Evolutionary conservation across 2,329 filamentous ascomycete species (phyloP).

Genomic region (Neodidymelliopsis sp.): DNA sequence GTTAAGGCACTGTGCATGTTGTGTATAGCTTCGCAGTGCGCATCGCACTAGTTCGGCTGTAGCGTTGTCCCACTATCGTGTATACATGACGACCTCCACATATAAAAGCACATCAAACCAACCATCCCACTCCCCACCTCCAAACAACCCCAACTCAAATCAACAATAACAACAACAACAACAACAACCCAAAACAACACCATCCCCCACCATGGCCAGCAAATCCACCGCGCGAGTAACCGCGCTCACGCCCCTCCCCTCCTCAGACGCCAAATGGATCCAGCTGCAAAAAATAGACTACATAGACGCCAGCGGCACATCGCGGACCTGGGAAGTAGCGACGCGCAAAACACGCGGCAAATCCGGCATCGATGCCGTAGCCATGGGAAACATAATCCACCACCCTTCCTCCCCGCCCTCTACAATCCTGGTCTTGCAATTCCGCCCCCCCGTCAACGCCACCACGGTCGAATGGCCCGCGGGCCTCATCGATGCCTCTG

Average conservation of each 20-base stretch:
- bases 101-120: no score
- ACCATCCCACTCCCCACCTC: no score
- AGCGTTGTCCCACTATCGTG: no score
- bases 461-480: constrained; percentile 66
- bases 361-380: constrained; percentile 65
- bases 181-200: no score
- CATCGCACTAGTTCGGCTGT: no score
- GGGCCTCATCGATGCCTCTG: constrained; percentile 57
- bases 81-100: no score
- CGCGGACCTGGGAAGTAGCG: constrained; percentile 73
- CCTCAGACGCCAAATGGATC: constrained; percentile 37
- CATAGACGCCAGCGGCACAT: constrained; percentile 64
- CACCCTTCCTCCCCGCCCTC: constrained; percentile 36
- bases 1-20: no score
- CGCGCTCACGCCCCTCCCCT: constrained; percentile 32
- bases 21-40: no score
- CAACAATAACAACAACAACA: no score
- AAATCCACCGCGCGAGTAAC: constrained; percentile 28
- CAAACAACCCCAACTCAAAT: no score
- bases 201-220: constrained; percentile 22
- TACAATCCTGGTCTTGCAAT: constrained; percentile 56
- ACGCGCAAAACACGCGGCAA: constrained; percentile 70
- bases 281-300: constrained; percentile 58
- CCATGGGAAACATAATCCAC: constrained; percentile 71
- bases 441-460: constrained; percentile 65